Conservation (phyloP, 441 rosid species). For the Daphne laureola region DNA sequence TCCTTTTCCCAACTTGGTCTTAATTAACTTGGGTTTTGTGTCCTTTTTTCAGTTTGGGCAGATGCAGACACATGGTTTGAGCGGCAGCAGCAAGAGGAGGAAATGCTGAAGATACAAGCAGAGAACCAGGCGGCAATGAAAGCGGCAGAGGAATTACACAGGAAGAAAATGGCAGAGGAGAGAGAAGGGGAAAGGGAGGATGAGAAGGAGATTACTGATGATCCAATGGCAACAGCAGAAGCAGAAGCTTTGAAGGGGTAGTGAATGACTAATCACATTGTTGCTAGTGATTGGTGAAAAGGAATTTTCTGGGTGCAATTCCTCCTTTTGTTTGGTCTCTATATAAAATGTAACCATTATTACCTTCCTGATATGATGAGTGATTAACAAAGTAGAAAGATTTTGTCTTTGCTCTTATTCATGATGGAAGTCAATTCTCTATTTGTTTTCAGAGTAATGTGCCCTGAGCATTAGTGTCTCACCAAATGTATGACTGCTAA, state of each 20-base stretch:
- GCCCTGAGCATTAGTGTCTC: too few relatives aligned
- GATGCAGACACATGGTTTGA: slow-evolving; percentile 98
- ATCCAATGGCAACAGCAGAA: slow-evolving; percentile 77
- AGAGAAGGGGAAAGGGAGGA: slow-evolving; percentile 86
- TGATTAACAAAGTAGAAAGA: too few relatives aligned
- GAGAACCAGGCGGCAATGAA: slow-evolving; percentile 79
- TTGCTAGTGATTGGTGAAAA: too few relatives aligned
- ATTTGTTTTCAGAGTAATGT: too few relatives aligned
- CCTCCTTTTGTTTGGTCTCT: too few relatives aligned
- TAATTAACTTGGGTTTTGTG: background rate
- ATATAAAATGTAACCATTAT: too few relatives aligned
- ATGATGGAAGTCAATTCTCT: too few relatives aligned
- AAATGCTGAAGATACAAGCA: slow-evolving; percentile 66
- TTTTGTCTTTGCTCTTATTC: too few relatives aligned
- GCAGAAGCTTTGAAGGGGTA: slow-evolving; percentile 47
- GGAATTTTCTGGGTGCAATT: too few relatives aligned
- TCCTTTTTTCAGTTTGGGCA: slow-evolving; percentile 67
- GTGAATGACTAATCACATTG: slow-evolving; percentile 9
- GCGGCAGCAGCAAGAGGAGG: slow-evolving; percentile 85
- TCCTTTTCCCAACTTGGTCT: too few relatives aligned
- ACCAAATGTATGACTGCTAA: too few relatives aligned
- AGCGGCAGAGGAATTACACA: slow-evolving; percentile 87
- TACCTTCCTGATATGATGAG: too few relatives aligned
- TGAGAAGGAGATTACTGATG: slow-evolving; percentile 47
- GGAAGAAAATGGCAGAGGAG: slow-evolving; percentile 77